Evolutionary conservation across 805 yeast genomes (phyloP), one percentile per base, ranked within the genome.

Genomic region (Kodamaea restingae): DNA sequence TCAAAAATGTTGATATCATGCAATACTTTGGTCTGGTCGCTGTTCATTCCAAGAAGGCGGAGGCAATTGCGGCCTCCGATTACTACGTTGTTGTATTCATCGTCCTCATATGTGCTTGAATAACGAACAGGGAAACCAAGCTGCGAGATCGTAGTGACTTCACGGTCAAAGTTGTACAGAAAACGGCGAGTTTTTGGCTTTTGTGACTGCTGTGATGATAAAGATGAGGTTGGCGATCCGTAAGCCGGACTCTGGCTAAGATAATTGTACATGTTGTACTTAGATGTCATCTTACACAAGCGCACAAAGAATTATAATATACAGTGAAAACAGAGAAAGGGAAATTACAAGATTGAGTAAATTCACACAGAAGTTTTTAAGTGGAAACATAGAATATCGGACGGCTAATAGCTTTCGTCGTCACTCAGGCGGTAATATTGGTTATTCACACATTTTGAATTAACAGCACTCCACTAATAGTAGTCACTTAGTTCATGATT

Each of bases 1-100:
- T 66, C 71, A 8, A 64, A 42, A 9, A 69, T 31, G 48, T 59
- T 61, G 22, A 61, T 41, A 36, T 69, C 73, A 18, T 62, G 61
- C 15, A 60, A 39, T 3, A 69, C 55, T 25, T 51, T 44, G 8
- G 56, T 38, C 40, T 63, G 70, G 42, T 60, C 67, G 9, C 44
- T 40, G 42, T 52, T 55, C 26, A 68, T 43, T 21, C 58, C 58
- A 34, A 68, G 49, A 18, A 67, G 40, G 45, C 58, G 56, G 33
- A 69, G 49, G 51, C 62, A 65, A 45, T 67, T 68, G 44, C 67
- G 61, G 2, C 74, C 74, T 6, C 73, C 74, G 3, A 67, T 49
- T 6, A 69, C 55, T 11, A 62, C 65, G 42, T 67, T 70, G 38
- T 61, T 57, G 12, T 48, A 31, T 7, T 54, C 50, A 3, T 46